Conservation (phyloP, 805 yeast genomes). For the Candida methanosorbosa region DNA sequence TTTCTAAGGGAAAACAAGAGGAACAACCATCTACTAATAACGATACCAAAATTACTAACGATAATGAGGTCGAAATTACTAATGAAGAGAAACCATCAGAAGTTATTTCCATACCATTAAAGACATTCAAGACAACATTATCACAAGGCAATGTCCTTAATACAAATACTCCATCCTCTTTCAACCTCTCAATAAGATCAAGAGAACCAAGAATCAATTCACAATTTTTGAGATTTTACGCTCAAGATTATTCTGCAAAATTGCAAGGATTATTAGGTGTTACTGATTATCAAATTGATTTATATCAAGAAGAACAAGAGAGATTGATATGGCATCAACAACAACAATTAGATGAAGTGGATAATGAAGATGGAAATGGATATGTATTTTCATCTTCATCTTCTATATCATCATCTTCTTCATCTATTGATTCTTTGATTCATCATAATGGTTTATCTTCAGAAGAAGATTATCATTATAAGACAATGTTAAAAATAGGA, state of each 20-base stretch:
- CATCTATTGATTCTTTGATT: background rate
- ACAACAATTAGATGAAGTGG: slow-evolving; percentile 10
- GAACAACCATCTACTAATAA: too few relatives aligned
- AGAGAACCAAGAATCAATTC: slow-evolving; percentile 46
- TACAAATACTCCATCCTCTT: background rate
- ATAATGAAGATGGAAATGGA: slow-evolving; percentile 4
- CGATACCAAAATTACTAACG: too few relatives aligned
- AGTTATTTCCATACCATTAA: background rate
- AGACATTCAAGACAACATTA: background rate
- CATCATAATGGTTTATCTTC: too few relatives aligned
- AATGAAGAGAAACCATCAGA: background rate
- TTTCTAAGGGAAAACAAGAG: background rate
- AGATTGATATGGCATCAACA: slow-evolving; percentile 3
- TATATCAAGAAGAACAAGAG: slow-evolving; percentile 13
- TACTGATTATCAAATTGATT: slow-evolving; percentile 26
- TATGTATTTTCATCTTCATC: too few relatives aligned
- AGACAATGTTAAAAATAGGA: slow-evolving; percentile 25
- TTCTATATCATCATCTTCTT: too few relatives aligned
- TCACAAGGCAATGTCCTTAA: background rate
- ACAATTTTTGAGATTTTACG: slow-evolving; percentile 38
- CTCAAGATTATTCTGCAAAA: slow-evolving; percentile 37
- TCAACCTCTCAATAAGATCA: background rate
- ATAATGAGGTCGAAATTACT: too few relatives aligned
- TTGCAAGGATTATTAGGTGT: slow-evolving; percentile 21
- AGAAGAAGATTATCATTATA: slow-evolving; percentile 2